Base-by-base conservation (phyloP, 1,284 basidiomycete genomes). In the Heimioporus retisporus region DNA sequence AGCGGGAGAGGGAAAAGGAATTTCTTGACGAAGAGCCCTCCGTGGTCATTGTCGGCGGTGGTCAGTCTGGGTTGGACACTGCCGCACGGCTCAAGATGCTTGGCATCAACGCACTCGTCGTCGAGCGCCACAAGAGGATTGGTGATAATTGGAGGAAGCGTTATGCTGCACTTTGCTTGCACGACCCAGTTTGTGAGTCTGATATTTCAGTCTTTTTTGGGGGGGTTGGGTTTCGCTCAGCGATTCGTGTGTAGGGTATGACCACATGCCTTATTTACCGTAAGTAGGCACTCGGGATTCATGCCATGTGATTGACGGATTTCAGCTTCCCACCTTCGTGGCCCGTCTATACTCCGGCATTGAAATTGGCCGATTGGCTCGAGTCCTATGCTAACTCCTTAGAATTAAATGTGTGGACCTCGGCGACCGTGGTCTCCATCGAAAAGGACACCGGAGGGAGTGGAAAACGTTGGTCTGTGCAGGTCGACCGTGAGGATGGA, bases 381-480 rank as follows among this genome's bases (percentile, higher is more conserved):
- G 85, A 87, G 72, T 77, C 77, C 16, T 86, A 86, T 74, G 84
- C 81, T 16, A 78, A 82, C 14, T 70, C 77, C 3, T 70, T 85
- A 65, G 86, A 86, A 66, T 71, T 85, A 61, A 85, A 86, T 66
- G 77, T 82, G 44, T 87, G 85, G 85, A 81, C 80, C 4, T 74
- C 79, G 60, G 68, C 82, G 1, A 78, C 73, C 77, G 71, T 83
- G n/a, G 66, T 64, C 2, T 71, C 75, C 8, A 78, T 82, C 31
- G 63, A 69, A 44, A 82, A 75, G 61, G 78, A 75, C 42, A 60
- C 65, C 4, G 65, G 82, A 59, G 70, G 76, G 21, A 64, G 61
- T 3, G 72, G 73, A 57, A 75, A 76, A 19, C 75, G 77, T 60
- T 87, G 85, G 84, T 74, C 75, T n/a, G 78, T 84, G 21, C 75